Evolutionary conservation across 2,329 filamentous ascomycete species (phyloP), one percentile per base, ranked within the genome.

Genomic region (Colletotrichum filicis): DNA sequence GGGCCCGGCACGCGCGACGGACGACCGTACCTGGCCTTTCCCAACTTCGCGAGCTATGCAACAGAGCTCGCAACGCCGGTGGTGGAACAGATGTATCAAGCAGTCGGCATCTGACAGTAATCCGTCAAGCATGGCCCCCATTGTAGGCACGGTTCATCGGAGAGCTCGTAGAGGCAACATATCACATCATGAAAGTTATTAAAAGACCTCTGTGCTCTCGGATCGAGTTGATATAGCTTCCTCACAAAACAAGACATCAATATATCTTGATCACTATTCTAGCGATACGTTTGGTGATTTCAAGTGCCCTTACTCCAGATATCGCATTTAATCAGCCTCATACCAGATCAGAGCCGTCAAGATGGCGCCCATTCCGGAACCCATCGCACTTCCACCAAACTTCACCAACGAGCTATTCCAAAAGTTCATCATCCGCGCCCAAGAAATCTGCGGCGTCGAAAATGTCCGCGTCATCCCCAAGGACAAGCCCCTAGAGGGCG

Each of bases 391-490:
- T 9, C 74, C 74, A 5, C 71, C 74, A 16, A 60, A 72, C 59
- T 74, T 75, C 56, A 72, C 71, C 4, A 19, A 42, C 7, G 72
- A 67, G 53, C 57, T 69, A 14, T 80, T 79, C 75, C 69, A 74
- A 26, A 37, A 67, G n/a, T 80, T 80, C 59, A 65, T 76, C 24
- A 19, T 22, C 5, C 64, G 66, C 11, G 64, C 76, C n/a, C 56
- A 52, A 14, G 75, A 73, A 3, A 75, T 80, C 49, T 75, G 76
- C 66, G 78, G 76, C 22, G n/a, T 28, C 12, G 76, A 78, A 7
- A 80, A 80, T 67, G 75, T 75, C 55, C 60, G 69, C 30, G 66
- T 76, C 7, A 64, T 76, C 1, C 56, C 61, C 14, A 74, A 64
- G 14, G 68, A 73, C 52, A 26, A 69, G 14, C 63, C 59, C 8